These are phyloP conservation scores for Pythium phragmitis DNA, from an alignment of 352 stramenopile species.

Conservation along the genomic window DNA sequence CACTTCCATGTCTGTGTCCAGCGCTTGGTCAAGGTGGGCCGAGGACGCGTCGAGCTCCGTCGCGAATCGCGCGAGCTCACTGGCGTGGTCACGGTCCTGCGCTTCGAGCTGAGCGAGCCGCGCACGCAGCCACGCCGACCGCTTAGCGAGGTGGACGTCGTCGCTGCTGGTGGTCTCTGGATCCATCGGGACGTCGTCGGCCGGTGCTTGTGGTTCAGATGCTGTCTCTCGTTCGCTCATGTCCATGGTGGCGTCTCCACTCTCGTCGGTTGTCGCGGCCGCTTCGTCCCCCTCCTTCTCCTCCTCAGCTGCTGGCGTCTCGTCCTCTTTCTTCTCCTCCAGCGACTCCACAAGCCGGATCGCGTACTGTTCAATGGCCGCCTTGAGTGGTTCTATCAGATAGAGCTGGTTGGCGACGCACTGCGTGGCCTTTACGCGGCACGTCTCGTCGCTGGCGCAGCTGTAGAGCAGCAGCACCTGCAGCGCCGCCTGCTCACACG, in stretches of 20 bases:
- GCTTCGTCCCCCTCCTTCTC: neutral
- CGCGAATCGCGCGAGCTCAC: conserved; percentile 46
- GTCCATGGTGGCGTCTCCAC: neutral
- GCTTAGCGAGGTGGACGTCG: neutral
- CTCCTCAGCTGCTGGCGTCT: neutral
- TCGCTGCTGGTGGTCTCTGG: neutral
- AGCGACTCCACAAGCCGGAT: conserved; percentile 60
- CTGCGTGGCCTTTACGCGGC: conserved; percentile 64
- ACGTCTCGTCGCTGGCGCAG: conserved; percentile 64
- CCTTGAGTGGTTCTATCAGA: conserved; percentile 46
- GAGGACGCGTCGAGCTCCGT: conserved; percentile 25
- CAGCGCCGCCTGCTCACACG: conserved; percentile 49
- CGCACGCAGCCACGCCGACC: conserved; percentile 20
- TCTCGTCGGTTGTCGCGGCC: neutral
- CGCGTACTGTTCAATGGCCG: conserved; percentile 61
- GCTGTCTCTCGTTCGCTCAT: neutral
- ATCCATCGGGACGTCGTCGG: neutral
- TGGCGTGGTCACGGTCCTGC: conserved; percentile 8
- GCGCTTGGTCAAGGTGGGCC: conserved; percentile 17
- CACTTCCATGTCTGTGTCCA: conserved; percentile 53
- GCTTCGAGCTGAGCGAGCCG: conserved; percentile 18
- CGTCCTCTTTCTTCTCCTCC: conserved; percentile 13
- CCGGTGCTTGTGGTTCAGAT: neutral
- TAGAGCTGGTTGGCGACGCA: conserved; percentile 84
- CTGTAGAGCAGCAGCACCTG: conserved; percentile 69